These are phyloP conservation scores for Candida michaelii DNA, from an alignment of 805 yeast genomes.

Conservation along the genomic window DNA sequence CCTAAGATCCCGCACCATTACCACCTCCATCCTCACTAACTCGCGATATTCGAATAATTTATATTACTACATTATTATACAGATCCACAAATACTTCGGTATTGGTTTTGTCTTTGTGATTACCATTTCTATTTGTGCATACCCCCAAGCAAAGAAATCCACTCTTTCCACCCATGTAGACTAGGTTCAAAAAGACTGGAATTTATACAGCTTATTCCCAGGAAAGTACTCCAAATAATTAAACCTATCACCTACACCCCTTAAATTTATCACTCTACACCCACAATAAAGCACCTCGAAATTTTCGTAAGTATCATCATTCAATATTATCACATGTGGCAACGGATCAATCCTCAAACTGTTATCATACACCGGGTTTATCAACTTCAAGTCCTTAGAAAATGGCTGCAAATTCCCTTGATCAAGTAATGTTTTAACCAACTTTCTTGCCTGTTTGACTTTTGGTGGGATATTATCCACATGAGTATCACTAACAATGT, in stretches of 20 bases:
- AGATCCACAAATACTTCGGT: too few species aligned
- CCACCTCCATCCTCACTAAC: too few species aligned
- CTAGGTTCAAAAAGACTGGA: constrained; percentile 18
- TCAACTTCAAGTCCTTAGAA: constrained; percentile 55
- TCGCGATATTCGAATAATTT: too few species aligned
- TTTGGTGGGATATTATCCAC: constrained; percentile 41
- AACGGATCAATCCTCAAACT: constrained; percentile 71
- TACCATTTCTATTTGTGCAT: too few species aligned
- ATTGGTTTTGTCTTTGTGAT: too few species aligned
- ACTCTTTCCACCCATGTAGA: too few species aligned
- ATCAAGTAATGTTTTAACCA: constrained; percentile 78
- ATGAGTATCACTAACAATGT: constrained; percentile 11
- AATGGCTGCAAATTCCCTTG: constrained; percentile 91
- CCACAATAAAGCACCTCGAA: constrained; percentile 81
- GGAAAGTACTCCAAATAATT: constrained; percentile 77
- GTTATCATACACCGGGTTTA: constrained; percentile 70
- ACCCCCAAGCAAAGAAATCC: too few species aligned
- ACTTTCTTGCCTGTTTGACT: constrained; percentile 59
- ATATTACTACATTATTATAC: too few species aligned
- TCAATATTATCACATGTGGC: constrained; percentile 63
- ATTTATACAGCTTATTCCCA: constrained; percentile 41
- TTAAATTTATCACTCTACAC: constrained; percentile 75
- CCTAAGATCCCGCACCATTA: too few species aligned
- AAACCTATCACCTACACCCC: constrained; percentile 44
- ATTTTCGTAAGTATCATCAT: constrained; percentile 68